Conservation (phyloP, 129 eudicot genomes). For the Solidago caesia region DNA sequence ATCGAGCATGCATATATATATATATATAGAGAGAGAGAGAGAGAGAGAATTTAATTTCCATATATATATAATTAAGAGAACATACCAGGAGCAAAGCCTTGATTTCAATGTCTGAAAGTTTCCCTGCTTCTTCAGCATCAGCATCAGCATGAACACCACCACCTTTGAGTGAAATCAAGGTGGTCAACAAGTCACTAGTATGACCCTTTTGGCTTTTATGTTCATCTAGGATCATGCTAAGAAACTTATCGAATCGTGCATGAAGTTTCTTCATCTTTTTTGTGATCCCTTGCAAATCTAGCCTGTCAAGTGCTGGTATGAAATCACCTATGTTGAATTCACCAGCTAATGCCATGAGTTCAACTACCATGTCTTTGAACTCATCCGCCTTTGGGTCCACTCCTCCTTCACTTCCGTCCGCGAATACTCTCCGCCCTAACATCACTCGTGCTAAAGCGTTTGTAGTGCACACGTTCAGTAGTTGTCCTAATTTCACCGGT, state of each 20-base stretch:
- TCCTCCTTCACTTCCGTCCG: conserved; percentile 41
- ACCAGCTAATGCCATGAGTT: conserved; percentile 71
- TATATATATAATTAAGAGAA: neutral
- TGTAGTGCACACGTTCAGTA: conserved; percentile 77
- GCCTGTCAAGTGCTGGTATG: conserved; percentile 62
- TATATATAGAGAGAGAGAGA: too few relatives aligned
- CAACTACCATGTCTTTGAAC: conserved; percentile 84
- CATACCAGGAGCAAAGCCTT: conserved; percentile 81
- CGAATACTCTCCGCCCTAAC: conserved; percentile 66
- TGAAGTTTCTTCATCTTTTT: conserved; percentile 77
- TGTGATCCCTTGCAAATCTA: conserved; percentile 72
- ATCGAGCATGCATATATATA: too few relatives aligned
- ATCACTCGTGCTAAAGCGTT: conserved; percentile 74
- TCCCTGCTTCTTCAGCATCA: conserved; percentile 49
- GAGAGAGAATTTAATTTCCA: too few relatives aligned
- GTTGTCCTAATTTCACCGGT: conserved; percentile 49
- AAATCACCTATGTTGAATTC: conserved; percentile 87
- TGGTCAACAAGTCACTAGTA: conserved; percentile 47
- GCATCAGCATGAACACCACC: conserved; percentile 42
- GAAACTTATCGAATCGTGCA: conserved; percentile 57
- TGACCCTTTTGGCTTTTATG: conserved; percentile 33
- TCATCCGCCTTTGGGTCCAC: conserved; percentile 57
- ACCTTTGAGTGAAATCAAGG: conserved; percentile 56
- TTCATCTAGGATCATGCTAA: conserved; percentile 52
- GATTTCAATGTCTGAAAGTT: conserved; percentile 64